Conservation (phyloP, 2,329 filamentous ascomycete genomes). For the Fusarium setosum region DNA sequence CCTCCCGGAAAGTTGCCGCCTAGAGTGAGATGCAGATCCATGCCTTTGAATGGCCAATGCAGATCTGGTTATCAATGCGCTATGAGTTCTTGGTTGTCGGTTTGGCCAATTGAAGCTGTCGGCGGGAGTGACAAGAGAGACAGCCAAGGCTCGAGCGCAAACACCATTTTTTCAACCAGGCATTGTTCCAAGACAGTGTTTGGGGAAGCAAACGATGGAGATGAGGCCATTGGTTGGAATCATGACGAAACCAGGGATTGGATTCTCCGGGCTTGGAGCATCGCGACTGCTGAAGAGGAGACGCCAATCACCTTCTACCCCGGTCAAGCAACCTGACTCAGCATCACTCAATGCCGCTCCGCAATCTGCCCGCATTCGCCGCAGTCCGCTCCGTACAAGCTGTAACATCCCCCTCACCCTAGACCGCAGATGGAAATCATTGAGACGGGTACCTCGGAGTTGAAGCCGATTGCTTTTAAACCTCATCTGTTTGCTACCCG, state of each 20-base stretch:
- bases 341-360: slow-evolving; percentile 16
- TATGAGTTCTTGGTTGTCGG: not conserved
- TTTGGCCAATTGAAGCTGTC: slow-evolving; percentile 18
- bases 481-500: slow-evolving; percentile 12
- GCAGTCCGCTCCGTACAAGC: slow-evolving; percentile 14
- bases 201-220: not conserved
- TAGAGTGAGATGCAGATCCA: slow-evolving; percentile 16
- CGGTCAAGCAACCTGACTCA: slow-evolving; percentile 22
- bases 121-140: not conserved
- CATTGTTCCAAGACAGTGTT: not conserved
- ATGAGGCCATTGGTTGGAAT: slow-evolving; percentile 25
- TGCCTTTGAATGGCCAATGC: slow-evolving; percentile 18
- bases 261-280: slow-evolving; percentile 11
- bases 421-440: slow-evolving; percentile 21
- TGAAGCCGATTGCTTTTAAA: slow-evolving; percentile 17
- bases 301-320: slow-evolving; percentile 17
- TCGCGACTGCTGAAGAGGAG: not conserved
- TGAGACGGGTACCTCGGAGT: slow-evolving; percentile 25
- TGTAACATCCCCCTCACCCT: slow-evolving; percentile 27
- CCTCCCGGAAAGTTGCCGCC: no score
- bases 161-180: not conserved
- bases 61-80: not conserved
- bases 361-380: slow-evolving; percentile 28
- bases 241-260: slow-evolving; percentile 22
- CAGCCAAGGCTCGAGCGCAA: not conserved